Evolutionary conservation across 2,329 filamentous ascomycete genomes (phyloP).

Genomic region (Nemania sp.): DNA sequence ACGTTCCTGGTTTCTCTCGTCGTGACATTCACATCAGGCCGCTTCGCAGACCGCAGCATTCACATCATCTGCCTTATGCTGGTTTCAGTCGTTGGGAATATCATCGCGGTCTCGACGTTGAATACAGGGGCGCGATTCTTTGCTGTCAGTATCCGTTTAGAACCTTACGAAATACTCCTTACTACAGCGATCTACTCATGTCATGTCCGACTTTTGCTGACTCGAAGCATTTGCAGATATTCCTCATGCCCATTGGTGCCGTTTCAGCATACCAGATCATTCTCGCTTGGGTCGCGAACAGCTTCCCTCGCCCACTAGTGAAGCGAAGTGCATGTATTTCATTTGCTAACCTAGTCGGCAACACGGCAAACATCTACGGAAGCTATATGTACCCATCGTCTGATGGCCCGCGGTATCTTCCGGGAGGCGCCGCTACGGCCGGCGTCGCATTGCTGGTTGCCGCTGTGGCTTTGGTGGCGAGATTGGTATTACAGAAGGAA

Average conservation of each 20-base stretch:
- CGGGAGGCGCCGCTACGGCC: constrained; percentile 63
- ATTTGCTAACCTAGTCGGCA: constrained; percentile 69
- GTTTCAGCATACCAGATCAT: constrained; percentile 59
- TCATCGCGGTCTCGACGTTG: constrained; percentile 56
- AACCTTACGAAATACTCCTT: not conserved
- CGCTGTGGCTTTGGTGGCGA: constrained; percentile 54
- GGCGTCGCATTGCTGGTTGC: constrained; percentile 64
- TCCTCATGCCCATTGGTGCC: constrained; percentile 60
- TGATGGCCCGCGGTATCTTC: constrained; percentile 49
- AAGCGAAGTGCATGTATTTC: constrained; percentile 68
- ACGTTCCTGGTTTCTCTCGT: constrained; percentile 57
- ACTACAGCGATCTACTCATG: not conserved
- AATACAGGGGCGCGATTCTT: constrained; percentile 59
- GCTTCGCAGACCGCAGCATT: constrained; percentile 57
- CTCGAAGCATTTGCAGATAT: constrained; percentile 44
- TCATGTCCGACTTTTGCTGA: not conserved
- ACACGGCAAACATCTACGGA: constrained; percentile 54
- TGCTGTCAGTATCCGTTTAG: constrained; percentile 39
- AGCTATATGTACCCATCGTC: constrained; percentile 52
- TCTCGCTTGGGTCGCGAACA: constrained; percentile 70
- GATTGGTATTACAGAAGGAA: constrained; percentile 59
- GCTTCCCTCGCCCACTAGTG: constrained; percentile 70
- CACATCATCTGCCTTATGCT: constrained; percentile 59
- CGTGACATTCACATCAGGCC: constrained; percentile 59
- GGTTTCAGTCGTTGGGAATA: constrained; percentile 56